These are phyloP conservation scores for Cercospora sojina DNA, from an alignment of 2,329 filamentous ascomycete species.

Conservation along the genomic window DNA sequence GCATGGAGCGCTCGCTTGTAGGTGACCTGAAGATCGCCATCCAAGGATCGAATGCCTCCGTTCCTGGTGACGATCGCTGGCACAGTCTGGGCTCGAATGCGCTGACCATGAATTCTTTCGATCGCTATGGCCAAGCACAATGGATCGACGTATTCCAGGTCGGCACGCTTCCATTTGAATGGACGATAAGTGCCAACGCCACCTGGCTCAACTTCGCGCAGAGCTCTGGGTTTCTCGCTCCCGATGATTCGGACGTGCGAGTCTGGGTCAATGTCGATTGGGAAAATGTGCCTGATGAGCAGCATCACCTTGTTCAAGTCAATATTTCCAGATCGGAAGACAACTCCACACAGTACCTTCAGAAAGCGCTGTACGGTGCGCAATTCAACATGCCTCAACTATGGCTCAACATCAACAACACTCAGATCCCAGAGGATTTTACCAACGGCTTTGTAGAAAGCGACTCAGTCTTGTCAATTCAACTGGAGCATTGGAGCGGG, in stretches of 20 bases:
- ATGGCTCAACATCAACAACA: constrained; percentile 53
- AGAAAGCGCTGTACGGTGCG: not conserved
- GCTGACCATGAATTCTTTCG: constrained; percentile 57
- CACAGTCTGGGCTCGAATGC: constrained; percentile 55
- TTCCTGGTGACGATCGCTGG: constrained; percentile 64
- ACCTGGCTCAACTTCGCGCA: constrained; percentile 48
- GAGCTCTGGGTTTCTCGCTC: constrained; percentile 43
- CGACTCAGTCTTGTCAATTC: constrained; percentile 47
- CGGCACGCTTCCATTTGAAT: constrained; percentile 55
- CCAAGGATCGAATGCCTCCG: constrained; percentile 60
- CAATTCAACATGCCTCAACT: constrained; percentile 46
- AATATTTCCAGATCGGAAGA: constrained; percentile 3
- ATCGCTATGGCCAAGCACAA: constrained; percentile 57
- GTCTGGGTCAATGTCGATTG: constrained; percentile 1
- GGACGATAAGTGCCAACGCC: constrained; percentile 49
- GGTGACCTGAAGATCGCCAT: constrained; percentile 64
- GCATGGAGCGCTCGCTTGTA: constrained; percentile 57
- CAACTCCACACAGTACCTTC: constrained; percentile 1
- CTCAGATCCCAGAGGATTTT: constrained; percentile 48
- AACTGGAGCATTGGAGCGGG: constrained; percentile 37
- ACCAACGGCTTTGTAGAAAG: constrained; percentile 61
- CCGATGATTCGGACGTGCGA: constrained; percentile 21
- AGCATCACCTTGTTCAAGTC: not conserved
- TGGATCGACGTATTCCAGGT: constrained; percentile 66
- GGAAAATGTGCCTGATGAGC: not conserved